These are phyloP conservation scores for Hordeum marinum DNA, from an alignment of 176 grass and related monocot species.

Conservation along the genomic window DNA sequence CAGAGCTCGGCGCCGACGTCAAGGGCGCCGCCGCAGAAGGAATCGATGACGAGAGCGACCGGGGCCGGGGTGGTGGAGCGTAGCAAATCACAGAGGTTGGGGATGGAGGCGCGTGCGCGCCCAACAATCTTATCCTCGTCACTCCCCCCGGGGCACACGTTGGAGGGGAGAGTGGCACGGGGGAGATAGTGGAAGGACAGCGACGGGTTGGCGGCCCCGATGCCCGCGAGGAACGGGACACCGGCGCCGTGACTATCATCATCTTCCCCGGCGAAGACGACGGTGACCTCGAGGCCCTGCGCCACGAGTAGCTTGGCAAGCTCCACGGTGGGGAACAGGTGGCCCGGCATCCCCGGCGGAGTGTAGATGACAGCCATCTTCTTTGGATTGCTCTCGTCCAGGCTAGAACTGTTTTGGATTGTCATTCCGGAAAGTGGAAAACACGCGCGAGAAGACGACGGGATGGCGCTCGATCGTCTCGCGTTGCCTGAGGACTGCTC, in stretches of 20 bases:
- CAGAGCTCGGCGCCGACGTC: slow-evolving; percentile 41
- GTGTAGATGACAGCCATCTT: slow-evolving; percentile 44
- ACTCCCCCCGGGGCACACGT: not conserved
- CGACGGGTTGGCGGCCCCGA: slow-evolving; percentile 12
- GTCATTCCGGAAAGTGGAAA: not conserved
- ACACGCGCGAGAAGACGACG: too few species aligned
- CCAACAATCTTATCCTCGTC: not conserved
- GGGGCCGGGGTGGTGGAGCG: not conserved
- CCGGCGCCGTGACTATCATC: not conserved
- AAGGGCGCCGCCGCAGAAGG: slow-evolving; percentile 34
- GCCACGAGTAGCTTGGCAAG: slow-evolving; percentile 34
- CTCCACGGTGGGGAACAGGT: slow-evolving; percentile 38
- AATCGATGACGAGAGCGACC: slow-evolving; percentile 34
- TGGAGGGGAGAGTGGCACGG: not conserved
- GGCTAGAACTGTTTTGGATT: not conserved
- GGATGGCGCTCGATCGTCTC: too few species aligned
- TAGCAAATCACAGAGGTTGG: slow-evolving; percentile 15
- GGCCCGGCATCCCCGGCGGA: slow-evolving; percentile 13
- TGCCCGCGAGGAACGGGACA: not conserved
- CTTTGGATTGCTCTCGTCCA: not conserved
- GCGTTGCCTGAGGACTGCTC: too few species aligned
- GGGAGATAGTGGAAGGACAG: slow-evolving; percentile 42
- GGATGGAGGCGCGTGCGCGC: slow-evolving; percentile 15
- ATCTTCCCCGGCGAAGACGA: slow-evolving; percentile 21
- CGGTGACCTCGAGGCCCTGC: slow-evolving; percentile 28